phyloP scores from a whole-genome alignment of 768 basidiomycete genomes.

The Boletellus sp. region DNA sequence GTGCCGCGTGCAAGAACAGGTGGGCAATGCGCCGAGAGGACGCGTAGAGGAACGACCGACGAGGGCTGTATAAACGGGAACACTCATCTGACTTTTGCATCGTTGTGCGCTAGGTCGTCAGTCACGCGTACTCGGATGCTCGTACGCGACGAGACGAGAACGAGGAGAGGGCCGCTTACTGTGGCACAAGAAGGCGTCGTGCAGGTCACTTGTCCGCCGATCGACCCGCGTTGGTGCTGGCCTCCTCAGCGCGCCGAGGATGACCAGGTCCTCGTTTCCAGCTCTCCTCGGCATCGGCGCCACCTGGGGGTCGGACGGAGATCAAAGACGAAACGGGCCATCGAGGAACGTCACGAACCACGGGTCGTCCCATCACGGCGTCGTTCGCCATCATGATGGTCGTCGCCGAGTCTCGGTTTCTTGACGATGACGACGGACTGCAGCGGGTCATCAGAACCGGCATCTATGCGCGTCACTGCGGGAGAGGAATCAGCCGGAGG shows the following conservation, averaged over 20 bases:
- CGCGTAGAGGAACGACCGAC: too few species aligned
- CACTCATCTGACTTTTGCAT: too few species aligned
- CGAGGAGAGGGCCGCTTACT: not conserved
- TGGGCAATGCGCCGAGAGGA: too few species aligned
- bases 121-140: not conserved
- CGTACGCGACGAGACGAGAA: not conserved
- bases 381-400: conserved; percentile 19
- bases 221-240: too few species aligned
- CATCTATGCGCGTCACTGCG: conserved; percentile 35
- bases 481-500: conserved; percentile 38
- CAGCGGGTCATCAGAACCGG: conserved; percentile 18
- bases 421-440: conserved; percentile 26
- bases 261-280: too few species aligned
- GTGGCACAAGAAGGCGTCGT: not conserved
- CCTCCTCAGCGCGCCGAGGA: too few species aligned
- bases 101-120: not conserved
- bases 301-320: too few species aligned
- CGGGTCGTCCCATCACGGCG: not conserved
- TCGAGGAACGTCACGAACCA: too few species aligned
- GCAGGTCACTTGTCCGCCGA: too few species aligned
- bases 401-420: conserved; percentile 32
- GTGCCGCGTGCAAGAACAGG: not conserved
- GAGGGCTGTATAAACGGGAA: too few species aligned
- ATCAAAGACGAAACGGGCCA: too few species aligned
- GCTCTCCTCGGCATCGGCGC: too few species aligned